These are phyloP conservation scores for Agarophyton chilense DNA, from an alignment of 23 red algal species.

Conservation along the genomic window DNA sequence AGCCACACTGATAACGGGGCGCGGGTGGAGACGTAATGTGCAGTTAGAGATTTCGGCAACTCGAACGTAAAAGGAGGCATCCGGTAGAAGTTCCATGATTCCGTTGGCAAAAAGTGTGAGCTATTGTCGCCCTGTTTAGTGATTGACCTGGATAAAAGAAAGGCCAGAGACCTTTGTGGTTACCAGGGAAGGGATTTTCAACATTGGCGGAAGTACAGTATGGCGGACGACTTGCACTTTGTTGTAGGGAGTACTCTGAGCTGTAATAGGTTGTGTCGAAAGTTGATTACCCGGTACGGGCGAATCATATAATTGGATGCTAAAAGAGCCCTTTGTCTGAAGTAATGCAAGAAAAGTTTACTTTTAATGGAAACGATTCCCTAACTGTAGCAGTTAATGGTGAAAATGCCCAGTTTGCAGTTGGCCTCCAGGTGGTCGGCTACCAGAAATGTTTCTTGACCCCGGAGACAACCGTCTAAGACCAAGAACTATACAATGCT, in stretches of 20 bases:
- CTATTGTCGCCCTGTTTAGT: neutral
- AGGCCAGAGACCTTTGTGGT: slow-evolving; percentile 20
- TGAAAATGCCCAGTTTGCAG: neutral
- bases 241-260: neutral
- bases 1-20: slow-evolving; percentile 11
- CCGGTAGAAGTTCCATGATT: neutral
- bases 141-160: neutral
- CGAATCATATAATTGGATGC: neutral
- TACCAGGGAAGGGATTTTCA: neutral
- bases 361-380: neutral
- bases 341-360: neutral
- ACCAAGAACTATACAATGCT: neutral
- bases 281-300: neutral
- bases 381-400: neutral
- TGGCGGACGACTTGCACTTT: slow-evolving; percentile 10
- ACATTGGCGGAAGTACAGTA: slow-evolving; percentile 15
- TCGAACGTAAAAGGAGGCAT: neutral
- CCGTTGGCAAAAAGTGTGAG: slow-evolving; percentile 22
- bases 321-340: no score
- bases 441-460: neutral
- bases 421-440: neutral
- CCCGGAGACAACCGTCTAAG: neutral
- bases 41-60: neutral
- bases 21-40: neutral
- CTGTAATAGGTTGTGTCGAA: neutral